Evolutionary conservation across 805 yeast genomes (phyloP).

Genomic region (Spathaspora boniae): DNA sequence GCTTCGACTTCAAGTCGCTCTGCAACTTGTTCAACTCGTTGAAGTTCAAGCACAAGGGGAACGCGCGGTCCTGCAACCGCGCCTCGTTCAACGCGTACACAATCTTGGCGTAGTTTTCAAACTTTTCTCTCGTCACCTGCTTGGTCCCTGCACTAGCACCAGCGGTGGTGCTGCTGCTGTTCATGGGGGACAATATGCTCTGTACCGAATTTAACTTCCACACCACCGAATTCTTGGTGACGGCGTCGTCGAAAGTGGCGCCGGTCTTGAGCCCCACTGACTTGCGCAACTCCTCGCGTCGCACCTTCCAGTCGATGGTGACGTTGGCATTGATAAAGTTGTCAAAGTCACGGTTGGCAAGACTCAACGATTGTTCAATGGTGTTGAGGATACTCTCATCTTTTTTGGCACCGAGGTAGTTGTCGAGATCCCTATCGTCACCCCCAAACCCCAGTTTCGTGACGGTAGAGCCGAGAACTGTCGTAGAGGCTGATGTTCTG

Average conservation of each 20-base stretch:
- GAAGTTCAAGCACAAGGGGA: constrained; percentile 58
- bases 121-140: constrained; percentile 48
- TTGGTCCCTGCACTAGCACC: constrained; percentile 16
- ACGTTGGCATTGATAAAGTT: constrained; percentile 67
- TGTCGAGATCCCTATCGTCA: constrained; percentile 45
- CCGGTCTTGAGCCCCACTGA: constrained; percentile 52
- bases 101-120: constrained; percentile 71
- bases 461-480: not conserved
- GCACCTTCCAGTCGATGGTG: constrained; percentile 78
- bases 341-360: constrained; percentile 84
- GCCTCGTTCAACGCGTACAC: constrained; percentile 69
- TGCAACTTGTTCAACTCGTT: constrained; percentile 56
- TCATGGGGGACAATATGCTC: constrained; percentile 32
- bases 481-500: not conserved
- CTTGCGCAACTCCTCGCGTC: constrained; percentile 70
- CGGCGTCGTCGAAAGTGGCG: constrained; percentile 6
- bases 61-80: constrained; percentile 50
- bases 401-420: constrained; percentile 62
- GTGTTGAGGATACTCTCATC: constrained; percentile 81
- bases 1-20: constrained; percentile 63
- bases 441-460: no score
- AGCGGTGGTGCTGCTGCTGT: constrained; percentile 8
- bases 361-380: constrained; percentile 71
- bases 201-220: constrained; percentile 36
- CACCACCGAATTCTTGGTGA: constrained; percentile 22